phyloP scores from a whole-genome alignment of 164 flowering plant species.

The Malania oleifera region DNA sequence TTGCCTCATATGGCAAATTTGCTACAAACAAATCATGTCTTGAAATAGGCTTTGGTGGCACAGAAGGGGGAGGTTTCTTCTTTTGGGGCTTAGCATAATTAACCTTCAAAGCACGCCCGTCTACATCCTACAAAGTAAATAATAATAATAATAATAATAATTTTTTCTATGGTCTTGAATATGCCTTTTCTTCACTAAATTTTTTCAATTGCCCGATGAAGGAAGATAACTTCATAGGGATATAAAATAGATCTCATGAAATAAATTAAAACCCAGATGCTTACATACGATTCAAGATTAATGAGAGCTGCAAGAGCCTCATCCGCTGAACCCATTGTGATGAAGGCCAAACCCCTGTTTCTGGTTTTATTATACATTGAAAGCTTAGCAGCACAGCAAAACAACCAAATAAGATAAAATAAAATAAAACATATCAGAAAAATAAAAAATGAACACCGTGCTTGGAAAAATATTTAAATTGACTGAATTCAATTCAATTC shows the following conservation, averaged over 20 bases:
- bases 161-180: neutral
- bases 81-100: conserved; percentile 46
- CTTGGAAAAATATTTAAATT: too few relatives aligned
- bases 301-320: conserved; percentile 67
- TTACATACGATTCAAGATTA: conserved; percentile 63
- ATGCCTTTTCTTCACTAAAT: neutral
- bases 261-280: conserved; percentile 14
- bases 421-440: conserved; percentile 16
- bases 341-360: conserved; percentile 80
- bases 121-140: conserved; percentile 41
- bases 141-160: too few relatives aligned
- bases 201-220: neutral
- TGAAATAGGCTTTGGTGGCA: conserved; percentile 22
- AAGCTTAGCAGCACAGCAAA: conserved; percentile 32
- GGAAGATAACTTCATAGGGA: neutral
- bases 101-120: conserved; percentile 58
- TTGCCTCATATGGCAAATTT: conserved; percentile 61
- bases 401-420: conserved; percentile 8
- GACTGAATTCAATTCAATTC: too few relatives aligned
- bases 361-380: conserved; percentile 61
- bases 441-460: neutral
- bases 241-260: neutral
- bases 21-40: conserved; percentile 63
- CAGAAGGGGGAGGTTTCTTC: conserved; percentile 32
- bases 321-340: conserved; percentile 71